These are phyloP conservation scores for Cladophialophora yegresii DNA, from an alignment of 2,329 filamentous ascomycete genomes.

Conservation along the genomic window DNA sequence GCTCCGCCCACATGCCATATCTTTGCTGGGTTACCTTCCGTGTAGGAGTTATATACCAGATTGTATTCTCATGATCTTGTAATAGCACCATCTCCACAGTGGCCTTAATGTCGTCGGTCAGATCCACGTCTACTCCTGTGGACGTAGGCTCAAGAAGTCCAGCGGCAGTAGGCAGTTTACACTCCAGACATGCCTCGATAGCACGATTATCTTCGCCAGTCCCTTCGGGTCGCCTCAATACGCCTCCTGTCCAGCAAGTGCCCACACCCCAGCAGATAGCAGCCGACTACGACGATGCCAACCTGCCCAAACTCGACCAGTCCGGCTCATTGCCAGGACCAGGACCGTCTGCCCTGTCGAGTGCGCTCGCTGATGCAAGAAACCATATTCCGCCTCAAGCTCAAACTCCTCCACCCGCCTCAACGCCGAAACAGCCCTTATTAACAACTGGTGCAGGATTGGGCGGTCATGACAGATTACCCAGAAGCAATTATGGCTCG, in stretches of 20 bases:
- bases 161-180: slow-evolving; percentile 41
- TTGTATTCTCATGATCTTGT: background rate
- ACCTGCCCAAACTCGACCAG: slow-evolving; percentile 62
- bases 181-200: slow-evolving; percentile 56
- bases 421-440: slow-evolving; percentile 21
- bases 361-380: slow-evolving; percentile 75
- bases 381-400: slow-evolving; percentile 53
- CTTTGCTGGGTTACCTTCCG: background rate
- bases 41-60: background rate
- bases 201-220: slow-evolving; percentile 59
- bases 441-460: slow-evolving; percentile 60
- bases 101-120: slow-evolving; percentile 22
- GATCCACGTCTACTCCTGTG: slow-evolving; percentile 23
- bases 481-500: slow-evolving; percentile 78
- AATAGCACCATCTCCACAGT: background rate
- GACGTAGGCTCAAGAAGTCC: slow-evolving; percentile 32
- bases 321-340: slow-evolving; percentile 68
- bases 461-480: slow-evolving; percentile 51
- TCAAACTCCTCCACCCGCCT: slow-evolving; percentile 48
- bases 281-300: slow-evolving; percentile 53
- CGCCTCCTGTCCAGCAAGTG: slow-evolving; percentile 54
- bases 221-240: slow-evolving; percentile 51
- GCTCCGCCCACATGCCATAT: slow-evolving; percentile 15
- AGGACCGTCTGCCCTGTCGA: slow-evolving; percentile 82
- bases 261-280: slow-evolving; percentile 53